These are phyloP conservation scores for Rhizodiscina lignyota DNA, from an alignment of 495 filamentous ascomycete species.

Conservation along the genomic window DNA sequence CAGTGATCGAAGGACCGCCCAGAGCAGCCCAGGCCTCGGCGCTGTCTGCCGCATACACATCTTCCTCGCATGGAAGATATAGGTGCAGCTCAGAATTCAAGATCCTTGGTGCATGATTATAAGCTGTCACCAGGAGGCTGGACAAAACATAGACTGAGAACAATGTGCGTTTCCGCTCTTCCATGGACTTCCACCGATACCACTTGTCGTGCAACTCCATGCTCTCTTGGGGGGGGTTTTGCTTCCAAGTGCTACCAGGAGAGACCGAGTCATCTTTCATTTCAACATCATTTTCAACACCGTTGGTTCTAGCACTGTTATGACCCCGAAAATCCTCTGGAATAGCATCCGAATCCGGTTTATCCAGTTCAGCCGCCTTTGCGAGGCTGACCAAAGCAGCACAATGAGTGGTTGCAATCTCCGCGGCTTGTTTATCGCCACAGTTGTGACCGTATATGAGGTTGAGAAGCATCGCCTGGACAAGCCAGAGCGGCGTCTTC, in stretches of 20 bases:
- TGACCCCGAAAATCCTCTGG: constrained; percentile 2
- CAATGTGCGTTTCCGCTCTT: constrained; percentile 88
- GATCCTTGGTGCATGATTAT: constrained; percentile 78
- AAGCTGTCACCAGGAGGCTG: constrained; percentile 78
- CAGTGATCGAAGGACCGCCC: constrained; percentile 49
- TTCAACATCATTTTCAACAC: constrained; percentile 7
- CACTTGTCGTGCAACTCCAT: constrained; percentile 47
- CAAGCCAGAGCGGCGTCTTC: constrained; percentile 82
- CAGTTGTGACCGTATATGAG: constrained; percentile 94
- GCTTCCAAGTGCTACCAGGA: not conserved
- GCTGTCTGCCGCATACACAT: constrained; percentile 74
- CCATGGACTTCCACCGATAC: constrained; percentile 71
- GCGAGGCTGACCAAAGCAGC: constrained; percentile 82
- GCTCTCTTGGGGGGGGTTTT: not conserved
- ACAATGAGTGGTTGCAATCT: constrained; percentile 84
- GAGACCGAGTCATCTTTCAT: not conserved
- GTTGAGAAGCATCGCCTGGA: constrained; percentile 97
- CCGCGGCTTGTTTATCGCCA: constrained; percentile 75
- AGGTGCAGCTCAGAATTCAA: constrained; percentile 90
- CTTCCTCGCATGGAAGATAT: constrained; percentile 86
- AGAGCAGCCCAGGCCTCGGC: constrained; percentile 60
- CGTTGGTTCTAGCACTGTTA: constrained; percentile 3
- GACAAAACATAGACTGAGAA: constrained; percentile 84
- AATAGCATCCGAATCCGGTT: constrained; percentile 20
- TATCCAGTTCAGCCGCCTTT: constrained; percentile 62